Percentiles rank a stretch among this genome's conserved stretches.
These are phyloP conservation scores for Lachancea meyersii DNA, from an alignment of 805 yeast genomes.

Conservation along the genomic window DNA sequence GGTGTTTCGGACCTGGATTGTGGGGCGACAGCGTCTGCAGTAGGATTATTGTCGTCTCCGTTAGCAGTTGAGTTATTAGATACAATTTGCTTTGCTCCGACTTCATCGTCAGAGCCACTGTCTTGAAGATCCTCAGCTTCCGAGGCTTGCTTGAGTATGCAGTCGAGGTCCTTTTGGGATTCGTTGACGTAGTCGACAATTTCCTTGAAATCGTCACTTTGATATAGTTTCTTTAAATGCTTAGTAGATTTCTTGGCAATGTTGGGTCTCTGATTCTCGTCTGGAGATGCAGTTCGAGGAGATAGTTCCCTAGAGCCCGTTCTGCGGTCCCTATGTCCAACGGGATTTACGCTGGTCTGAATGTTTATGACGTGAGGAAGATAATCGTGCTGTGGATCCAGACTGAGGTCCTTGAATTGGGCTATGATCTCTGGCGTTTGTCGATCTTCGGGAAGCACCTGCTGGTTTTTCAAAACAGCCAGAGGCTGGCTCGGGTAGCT, in stretches of 20 bases:
- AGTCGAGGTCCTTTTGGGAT: conserved; percentile 24
- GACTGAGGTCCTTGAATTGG: conserved; percentile 23
- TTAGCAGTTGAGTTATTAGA: not conserved
- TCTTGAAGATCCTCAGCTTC: conserved; percentile 12
- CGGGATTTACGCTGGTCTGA: conserved; percentile 20
- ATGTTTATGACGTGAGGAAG: conserved; percentile 27
- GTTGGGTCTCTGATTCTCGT: not conserved
- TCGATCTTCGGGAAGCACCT: conserved; percentile 35
- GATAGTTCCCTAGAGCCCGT: conserved; percentile 5
- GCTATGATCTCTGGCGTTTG: conserved; percentile 23
- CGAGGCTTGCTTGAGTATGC: conserved; percentile 15
- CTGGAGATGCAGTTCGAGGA: conserved; percentile 1
- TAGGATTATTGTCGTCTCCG: not conserved
- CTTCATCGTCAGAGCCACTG: not conserved
- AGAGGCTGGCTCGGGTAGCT: conserved; percentile 67
- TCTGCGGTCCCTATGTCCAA: conserved; percentile 1
- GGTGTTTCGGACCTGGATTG: not conserved
- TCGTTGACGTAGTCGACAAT: conserved; percentile 27
- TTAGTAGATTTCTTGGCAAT: conserved; percentile 9
- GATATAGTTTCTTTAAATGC: conserved; percentile 25
- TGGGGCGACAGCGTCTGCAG: not conserved
- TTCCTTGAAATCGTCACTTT: conserved; percentile 25
- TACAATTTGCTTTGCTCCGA: not conserved
- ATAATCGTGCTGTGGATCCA: conserved; percentile 25
- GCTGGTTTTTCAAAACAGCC: conserved; percentile 64